Base-by-base conservation (phyloP, 2,329 filamentous ascomycete species). In the Dactylellina sp. region DNA sequence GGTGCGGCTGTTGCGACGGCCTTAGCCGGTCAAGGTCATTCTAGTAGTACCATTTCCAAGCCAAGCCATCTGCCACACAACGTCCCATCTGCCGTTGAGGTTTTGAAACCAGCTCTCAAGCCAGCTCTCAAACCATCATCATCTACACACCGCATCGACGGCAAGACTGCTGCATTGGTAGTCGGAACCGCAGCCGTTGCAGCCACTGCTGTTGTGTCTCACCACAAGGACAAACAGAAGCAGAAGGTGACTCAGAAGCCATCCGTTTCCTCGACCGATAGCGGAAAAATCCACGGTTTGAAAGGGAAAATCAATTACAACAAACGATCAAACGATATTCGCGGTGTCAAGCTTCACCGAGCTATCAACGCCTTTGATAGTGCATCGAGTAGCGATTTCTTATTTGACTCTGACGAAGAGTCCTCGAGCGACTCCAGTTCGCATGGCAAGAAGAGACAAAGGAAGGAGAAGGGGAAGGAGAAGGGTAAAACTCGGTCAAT, bases 191-290 rank as follows among this genome's bases (percentile, higher is more conserved):
- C 70, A 14, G 53, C 49, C n/a, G 28, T 65, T 18, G 62, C 70
- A 5, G 70, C 57, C 18, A 47, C 70, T 3, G 60, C 55, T 9
- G 55, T 47, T 39, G 70, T 28, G 4, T 60, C 68, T 28, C 62
- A 65, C 18, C 62, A 74, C 18, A 64, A 71, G 16, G 66, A 72
- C 24, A 66, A 72, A 35, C 60, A 74, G 24, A 65, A 74, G 47
- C 60, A 74, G 24, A 74, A 61, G 20, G 39, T 74, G 11, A 2
- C 32, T 12, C 49, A 56, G 28, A 65, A 74, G n/a, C 46, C 53
- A 2, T 74, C 70, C 2, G 44, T 35, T 12, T 74, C 68, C 6
- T 72, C 68, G 7, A 61, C 70, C 7, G 70, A 64, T 46, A 64
- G 44, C 44, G 59, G 44, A 22, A 59, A 53, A 66, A 74, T 74